Base-by-base conservation (phyloP, 441 rosid species). In the Monsonia emarginata region DNA sequence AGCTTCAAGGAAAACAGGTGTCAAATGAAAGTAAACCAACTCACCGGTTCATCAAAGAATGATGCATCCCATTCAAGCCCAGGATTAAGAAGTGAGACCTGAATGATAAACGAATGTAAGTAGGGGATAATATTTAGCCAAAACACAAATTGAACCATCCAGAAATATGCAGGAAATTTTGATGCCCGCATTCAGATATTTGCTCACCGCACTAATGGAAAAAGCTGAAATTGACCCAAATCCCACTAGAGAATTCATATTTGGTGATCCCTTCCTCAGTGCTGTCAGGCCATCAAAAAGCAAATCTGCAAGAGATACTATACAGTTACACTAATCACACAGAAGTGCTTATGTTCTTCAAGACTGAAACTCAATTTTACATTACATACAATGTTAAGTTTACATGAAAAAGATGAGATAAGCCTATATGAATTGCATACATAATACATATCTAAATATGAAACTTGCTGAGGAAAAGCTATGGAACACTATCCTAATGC, bases 171-270 rank as follows among this genome's bases (percentile, higher is more conserved):
- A 36, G 42, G 22, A 32, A 58, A 58, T 1, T 0, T 21, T 14
- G 5, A 64, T 4, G 27, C 32, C 26, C 19, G 61, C 26, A 34
- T 57, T 27, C 0, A 24, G 18, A 36, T 27, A 67, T 64, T 25
- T 36, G 68, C 95, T 84, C 75, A 88, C 97, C 80, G 79, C 78
- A 72, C 96, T 90, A 71, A 90, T 88, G 72, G 85, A 32, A 84
- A 93, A 88, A 64, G 98, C 93, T 32, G 90, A 90, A 74, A 84
- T 61, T 8, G 93, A 87, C 69, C 96, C 95, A 72, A 89, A 82
- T 79, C 98, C 97, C 67, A 93, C 95, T 0, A 93, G 87, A 38
- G 96, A 93, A 77, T 93, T 93, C 98, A 93, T 93, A 80, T 93
- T 93, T 27, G 98, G 97, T 5, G 98, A 85, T 73, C 97, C 84